Evolutionary conservation across 306 rosid genomes (phyloP).

Genomic region (Quercus rubra): DNA sequence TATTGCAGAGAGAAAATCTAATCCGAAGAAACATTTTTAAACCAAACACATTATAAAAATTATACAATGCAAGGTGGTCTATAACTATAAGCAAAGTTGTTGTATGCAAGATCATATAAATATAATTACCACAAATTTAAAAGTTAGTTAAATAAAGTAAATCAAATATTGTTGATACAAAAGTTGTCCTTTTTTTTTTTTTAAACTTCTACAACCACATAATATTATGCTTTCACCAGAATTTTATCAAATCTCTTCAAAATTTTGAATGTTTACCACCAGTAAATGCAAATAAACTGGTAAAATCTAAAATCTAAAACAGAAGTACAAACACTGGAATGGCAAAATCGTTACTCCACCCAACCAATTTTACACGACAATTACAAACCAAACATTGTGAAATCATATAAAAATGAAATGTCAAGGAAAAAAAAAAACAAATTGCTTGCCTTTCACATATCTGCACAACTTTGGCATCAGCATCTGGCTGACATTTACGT

Average conservation of each 20-base stretch:
- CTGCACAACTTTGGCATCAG: slow-evolving; percentile 64
- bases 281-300: background rate
- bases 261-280: background rate
- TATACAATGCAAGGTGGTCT: background rate
- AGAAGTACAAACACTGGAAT: background rate
- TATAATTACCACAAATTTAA: background rate
- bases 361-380: background rate
- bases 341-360: background rate
- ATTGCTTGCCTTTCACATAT: slow-evolving; percentile 73
- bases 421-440: background rate
- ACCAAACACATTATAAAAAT: background rate
- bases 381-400: background rate
- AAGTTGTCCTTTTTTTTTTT: background rate
- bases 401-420: background rate
- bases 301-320: background rate
- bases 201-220: background rate
- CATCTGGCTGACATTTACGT: slow-evolving; percentile 84
- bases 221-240: background rate
- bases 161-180: background rate
- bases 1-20: background rate
- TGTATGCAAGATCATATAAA: background rate
- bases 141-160: background rate
- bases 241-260: background rate
- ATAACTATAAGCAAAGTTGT: background rate
- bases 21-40: background rate